Evolutionary conservation across 2,329 filamentous ascomycete species (phyloP).

Genomic region (Trichoderma sp.): DNA sequence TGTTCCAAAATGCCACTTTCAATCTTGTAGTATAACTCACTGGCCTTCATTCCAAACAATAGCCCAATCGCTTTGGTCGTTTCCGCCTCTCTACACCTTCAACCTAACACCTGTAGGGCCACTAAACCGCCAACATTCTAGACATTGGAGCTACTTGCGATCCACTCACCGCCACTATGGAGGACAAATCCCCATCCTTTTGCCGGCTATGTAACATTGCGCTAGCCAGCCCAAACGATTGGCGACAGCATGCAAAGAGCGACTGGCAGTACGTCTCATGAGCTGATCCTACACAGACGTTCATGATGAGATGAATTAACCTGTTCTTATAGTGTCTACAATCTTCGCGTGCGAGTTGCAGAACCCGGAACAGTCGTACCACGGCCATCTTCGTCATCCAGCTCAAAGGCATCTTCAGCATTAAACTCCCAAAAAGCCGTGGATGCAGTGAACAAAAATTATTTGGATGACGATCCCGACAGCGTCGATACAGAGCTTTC

Average conservation of each 20-base stretch:
- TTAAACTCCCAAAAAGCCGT: neutral
- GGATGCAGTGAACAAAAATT: neutral
- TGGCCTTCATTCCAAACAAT: neutral
- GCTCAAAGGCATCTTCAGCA: neutral
- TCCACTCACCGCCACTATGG: neutral
- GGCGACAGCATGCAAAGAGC: constrained; percentile 27
- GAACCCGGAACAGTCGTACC: constrained; percentile 21
- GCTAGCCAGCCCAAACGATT: constrained; percentile 21
- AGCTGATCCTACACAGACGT: neutral
- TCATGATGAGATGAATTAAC: neutral
- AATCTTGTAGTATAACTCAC: neutral
- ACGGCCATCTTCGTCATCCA: neutral
- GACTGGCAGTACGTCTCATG: constrained; percentile 25
- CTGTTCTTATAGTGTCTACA: constrained; percentile 24
- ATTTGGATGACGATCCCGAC: neutral
- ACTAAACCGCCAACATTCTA: constrained; percentile 4
- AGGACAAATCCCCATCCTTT: constrained; percentile 21
- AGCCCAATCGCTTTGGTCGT: neutral
- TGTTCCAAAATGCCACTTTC: neutral
- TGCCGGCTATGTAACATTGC: constrained; percentile 26
- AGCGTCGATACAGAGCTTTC: neutral
- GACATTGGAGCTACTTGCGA: neutral
- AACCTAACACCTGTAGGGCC: neutral
- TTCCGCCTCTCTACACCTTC: neutral
- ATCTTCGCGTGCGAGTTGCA: constrained; percentile 26